A percentile compares a stretch with the other conserved stretches of the same genome.
Conservation (phyloP, 495 filamentous ascomycete species). For the Aspergillus nanangensis region DNA sequence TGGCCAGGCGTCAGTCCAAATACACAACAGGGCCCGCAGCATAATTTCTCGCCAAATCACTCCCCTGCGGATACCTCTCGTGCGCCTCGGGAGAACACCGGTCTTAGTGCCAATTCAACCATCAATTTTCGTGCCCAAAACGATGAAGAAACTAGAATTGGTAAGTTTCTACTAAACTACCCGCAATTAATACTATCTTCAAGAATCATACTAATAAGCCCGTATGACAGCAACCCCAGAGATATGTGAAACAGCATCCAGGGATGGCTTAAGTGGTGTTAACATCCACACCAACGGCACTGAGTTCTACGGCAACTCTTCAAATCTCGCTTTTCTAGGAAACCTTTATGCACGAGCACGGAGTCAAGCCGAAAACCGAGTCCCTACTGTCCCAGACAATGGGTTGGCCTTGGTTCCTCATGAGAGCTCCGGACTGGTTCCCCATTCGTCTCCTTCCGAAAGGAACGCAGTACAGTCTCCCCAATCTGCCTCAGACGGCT, state of each 20-base stretch:
- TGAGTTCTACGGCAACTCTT: conserved; percentile 24
- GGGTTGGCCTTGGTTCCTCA: neutral
- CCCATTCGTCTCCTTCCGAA: neutral
- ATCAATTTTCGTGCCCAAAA: too few species aligned
- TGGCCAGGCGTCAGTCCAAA: conserved; percentile 12
- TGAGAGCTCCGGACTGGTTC: neutral
- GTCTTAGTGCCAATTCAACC: too few species aligned
- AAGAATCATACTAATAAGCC: neutral
- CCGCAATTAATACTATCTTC: too few species aligned
- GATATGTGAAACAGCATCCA: conserved; percentile 15
- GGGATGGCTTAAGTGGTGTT: conserved; percentile 20
- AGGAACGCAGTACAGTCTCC: neutral
- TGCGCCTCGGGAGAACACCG: too few species aligned
- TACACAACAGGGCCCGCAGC: neutral
- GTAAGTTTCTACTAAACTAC: too few species aligned
- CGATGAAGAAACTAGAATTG: too few species aligned
- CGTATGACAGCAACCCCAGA: conserved; percentile 8
- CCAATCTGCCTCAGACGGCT: neutral
- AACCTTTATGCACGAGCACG: conserved; percentile 19
- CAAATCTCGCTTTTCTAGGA: conserved; percentile 20
- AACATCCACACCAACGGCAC: conserved; percentile 26
- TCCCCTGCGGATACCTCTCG: neutral
- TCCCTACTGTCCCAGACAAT: neutral
- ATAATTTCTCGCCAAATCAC: neutral
- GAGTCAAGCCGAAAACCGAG: conserved; percentile 12